These are phyloP conservation scores for Coniochaeta ligniaria DNA, from an alignment of 2,329 filamentous ascomycete genomes.

Conservation along the genomic window DNA sequence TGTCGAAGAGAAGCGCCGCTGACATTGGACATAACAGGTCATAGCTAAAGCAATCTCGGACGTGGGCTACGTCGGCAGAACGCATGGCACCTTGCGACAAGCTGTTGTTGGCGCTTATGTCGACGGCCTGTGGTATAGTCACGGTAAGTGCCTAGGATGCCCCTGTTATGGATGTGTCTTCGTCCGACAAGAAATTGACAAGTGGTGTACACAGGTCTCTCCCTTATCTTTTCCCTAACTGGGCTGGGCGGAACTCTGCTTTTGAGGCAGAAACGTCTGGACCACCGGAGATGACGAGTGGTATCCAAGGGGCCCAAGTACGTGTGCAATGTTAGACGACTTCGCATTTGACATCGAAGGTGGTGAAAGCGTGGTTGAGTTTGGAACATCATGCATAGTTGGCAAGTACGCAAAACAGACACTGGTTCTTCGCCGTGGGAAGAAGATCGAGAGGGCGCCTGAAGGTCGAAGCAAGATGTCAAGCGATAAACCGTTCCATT, in stretches of 20 bases:
- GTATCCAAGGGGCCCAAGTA: too few relatives aligned
- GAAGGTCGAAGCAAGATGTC: background rate
- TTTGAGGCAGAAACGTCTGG: constrained; percentile 16
- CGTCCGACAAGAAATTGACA: background rate
- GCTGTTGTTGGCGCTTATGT: constrained; percentile 25
- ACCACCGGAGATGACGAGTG: background rate
- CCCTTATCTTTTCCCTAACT: constrained; percentile 17
- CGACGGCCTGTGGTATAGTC: constrained; percentile 25
- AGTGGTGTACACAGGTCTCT: constrained; percentile 13
- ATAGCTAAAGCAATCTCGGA: constrained; percentile 22
- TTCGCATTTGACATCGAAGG: too few relatives aligned
- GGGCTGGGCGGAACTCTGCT: constrained; percentile 18
- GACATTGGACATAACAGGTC: constrained; percentile 14
- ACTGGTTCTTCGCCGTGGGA: too few relatives aligned
- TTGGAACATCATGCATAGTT: too few relatives aligned
- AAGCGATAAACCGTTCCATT: background rate
- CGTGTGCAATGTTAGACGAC: too few relatives aligned
- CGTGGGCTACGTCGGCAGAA: constrained; percentile 21
- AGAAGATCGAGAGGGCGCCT: background rate
- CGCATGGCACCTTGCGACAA: constrained; percentile 14
- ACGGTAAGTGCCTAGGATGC: constrained; percentile 14
- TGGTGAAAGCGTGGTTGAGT: too few relatives aligned
- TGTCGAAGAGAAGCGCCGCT: background rate
- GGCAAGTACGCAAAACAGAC: too few relatives aligned
- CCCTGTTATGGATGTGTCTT: background rate